phyloP scores from a whole-genome alignment of 352 stramenopile species.

The Bremia lactucae region DNA sequence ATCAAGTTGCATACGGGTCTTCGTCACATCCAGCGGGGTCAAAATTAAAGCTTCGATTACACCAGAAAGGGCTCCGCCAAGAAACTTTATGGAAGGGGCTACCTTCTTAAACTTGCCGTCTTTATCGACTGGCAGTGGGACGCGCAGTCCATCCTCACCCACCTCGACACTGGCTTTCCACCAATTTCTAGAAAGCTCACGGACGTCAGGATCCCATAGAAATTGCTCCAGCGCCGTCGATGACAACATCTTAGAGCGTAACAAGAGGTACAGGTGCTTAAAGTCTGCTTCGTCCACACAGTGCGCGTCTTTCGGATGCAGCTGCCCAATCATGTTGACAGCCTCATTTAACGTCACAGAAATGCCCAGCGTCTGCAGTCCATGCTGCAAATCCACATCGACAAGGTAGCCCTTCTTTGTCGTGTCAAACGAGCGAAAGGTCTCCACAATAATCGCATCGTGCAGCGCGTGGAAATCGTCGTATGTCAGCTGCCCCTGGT shows the following conservation, averaged over 20 bases:
- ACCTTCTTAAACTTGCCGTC: constrained; percentile 46
- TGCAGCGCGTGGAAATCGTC: constrained; percentile 68
- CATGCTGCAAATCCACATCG: constrained; percentile 50
- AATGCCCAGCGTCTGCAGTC: constrained; percentile 52
- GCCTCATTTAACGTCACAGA: constrained; percentile 60
- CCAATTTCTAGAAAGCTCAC: constrained; percentile 79
- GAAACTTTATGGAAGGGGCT: constrained; percentile 63
- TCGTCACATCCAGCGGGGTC: constrained; percentile 81
- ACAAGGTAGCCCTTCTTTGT: constrained; percentile 62
- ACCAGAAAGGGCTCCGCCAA: constrained; percentile 73
- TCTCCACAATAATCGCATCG: constrained; percentile 65
- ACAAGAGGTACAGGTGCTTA: constrained; percentile 69
- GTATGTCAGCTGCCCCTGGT: constrained; percentile 60
- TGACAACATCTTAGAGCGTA: constrained; percentile 70
- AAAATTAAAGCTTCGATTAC: constrained; percentile 81
- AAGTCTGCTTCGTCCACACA: constrained; percentile 68
- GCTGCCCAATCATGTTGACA: constrained; percentile 67
- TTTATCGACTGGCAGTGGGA: constrained; percentile 37
- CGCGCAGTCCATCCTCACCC: constrained; percentile 58
- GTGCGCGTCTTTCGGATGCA: constrained; percentile 54
- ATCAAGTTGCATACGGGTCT: constrained; percentile 85
- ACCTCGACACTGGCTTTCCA: constrained; percentile 80
- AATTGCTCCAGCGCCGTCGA: constrained; percentile 63
- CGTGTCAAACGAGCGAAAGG: constrained; percentile 59
- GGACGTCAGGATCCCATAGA: constrained; percentile 73